phyloP scores from a whole-genome alignment of 805 yeast species.

The Debaryomyces tyrocola region DNA sequence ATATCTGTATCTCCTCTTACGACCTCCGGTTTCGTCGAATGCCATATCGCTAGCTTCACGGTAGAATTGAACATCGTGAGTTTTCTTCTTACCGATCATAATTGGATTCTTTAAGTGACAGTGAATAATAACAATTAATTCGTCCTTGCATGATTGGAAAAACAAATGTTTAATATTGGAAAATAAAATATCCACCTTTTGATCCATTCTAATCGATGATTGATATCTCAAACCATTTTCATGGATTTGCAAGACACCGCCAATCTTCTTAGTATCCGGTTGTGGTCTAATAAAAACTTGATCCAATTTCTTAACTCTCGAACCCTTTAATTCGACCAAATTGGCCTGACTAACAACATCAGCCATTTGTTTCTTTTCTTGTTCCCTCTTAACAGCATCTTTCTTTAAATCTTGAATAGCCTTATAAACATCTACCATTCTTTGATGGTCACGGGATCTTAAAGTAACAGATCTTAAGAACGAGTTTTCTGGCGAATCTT shows the following conservation, averaged over 20 bases:
- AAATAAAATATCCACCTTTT: conserved; percentile 82
- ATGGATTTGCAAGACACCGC: conserved; percentile 88
- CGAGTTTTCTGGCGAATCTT: conserved; percentile 80
- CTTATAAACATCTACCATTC: conserved; percentile 86
- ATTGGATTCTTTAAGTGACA: conserved; percentile 90
- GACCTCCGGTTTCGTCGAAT: conserved; percentile 95
- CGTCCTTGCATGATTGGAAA: conserved; percentile 96
- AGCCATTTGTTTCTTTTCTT: conserved; percentile 86
- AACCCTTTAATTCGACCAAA: conserved; percentile 75
- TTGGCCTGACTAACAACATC: conserved; percentile 94
- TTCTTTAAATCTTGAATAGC: conserved; percentile 91
- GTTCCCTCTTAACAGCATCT: conserved; percentile 85
- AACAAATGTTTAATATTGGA: conserved; percentile 90
- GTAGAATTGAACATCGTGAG: conserved; percentile 93
- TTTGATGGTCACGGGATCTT: conserved; percentile 85
- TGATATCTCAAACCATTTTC: conserved; percentile 95
- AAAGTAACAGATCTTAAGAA: conserved; percentile 85
- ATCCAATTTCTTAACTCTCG: conserved; percentile 84
- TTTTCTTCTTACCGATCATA: conserved; percentile 93
- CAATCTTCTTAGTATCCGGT: conserved; percentile 94
- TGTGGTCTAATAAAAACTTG: conserved; percentile 91
- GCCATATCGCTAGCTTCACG: conserved; percentile 96
- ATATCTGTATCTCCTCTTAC: conserved; percentile 82
- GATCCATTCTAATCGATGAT: conserved; percentile 80
- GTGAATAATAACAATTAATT: conserved; percentile 87